phyloP scores from a whole-genome alignment of 225 moss, liverwort and hornwort genomes.

The Bryoerythrophyllum caledonicum region DNA sequence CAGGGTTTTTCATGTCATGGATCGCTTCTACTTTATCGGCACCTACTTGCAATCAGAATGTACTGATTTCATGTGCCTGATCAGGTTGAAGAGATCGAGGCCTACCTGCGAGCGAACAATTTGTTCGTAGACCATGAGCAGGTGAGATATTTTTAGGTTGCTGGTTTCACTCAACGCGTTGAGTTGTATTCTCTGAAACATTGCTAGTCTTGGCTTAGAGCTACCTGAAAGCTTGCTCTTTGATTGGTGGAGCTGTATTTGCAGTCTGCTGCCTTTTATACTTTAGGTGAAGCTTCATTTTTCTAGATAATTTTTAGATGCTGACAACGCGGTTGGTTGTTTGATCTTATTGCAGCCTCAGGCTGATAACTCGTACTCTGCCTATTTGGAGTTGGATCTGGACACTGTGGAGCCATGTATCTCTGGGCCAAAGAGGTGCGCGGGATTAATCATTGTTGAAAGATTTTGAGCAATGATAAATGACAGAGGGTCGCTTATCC shows the following conservation, averaged over 20 bases:
- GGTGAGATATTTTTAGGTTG: constrained; percentile 44
- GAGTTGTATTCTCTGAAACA: not conserved
- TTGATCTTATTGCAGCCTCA: constrained; percentile 53
- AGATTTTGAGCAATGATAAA: constrained; percentile 1
- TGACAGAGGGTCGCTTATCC: not conserved
- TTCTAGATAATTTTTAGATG: not conserved
- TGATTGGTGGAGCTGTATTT: not conserved
- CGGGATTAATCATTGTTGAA: constrained; percentile 3
- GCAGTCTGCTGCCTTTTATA: too few relatives aligned
- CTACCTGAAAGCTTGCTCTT: not conserved
- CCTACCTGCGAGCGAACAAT: constrained; percentile 86
- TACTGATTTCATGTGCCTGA: constrained; percentile 20
- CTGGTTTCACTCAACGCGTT: too few relatives aligned
- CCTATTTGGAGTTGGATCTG: constrained; percentile 85
- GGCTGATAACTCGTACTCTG: constrained; percentile 75
- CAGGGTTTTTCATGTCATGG: not conserved
- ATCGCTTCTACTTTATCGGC: not conserved
- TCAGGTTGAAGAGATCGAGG: constrained; percentile 83
- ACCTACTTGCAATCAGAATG: not conserved
- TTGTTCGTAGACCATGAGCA: constrained; percentile 80
- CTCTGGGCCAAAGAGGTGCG: constrained; percentile 92
- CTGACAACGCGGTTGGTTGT: constrained; percentile 13
- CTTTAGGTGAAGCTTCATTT: not conserved
- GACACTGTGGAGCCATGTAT: constrained; percentile 82
- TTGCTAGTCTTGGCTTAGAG: constrained; percentile 1